Evolutionary conservation across 2,329 filamentous ascomycete species (phyloP), one percentile per base, ranked within the genome.

Genomic region (Xylariaceae sp.): DNA sequence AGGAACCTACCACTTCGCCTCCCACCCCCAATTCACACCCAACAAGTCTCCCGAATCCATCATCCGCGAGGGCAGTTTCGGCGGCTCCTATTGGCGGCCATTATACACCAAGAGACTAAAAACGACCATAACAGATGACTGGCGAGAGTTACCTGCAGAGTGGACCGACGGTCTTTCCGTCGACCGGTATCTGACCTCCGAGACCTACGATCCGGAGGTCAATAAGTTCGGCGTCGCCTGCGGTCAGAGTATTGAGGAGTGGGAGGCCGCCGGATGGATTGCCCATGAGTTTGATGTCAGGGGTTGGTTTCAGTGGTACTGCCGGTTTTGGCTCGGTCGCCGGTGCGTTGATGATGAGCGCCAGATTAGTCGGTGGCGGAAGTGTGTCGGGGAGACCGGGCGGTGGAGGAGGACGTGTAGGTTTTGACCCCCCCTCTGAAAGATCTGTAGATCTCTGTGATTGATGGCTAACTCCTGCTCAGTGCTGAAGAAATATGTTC

Each of bases 251-350:
- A 77, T 78, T 36, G 74, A 78, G 53, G 68, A 75, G 50, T 79
- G 76, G 76, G 76, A 79, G 54, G 71, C 70, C 0, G 66, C 66
- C 4, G 76, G 76, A 0, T 80, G 75, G 76, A 78, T 79, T 38
- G 64, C 66, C n/a, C 75, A 77, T 50, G 64, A 66, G 20, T 69
- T 70, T 42, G 76, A 79, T 56, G 70, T 76, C 2, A 58, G 76
- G 37, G 76, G 75, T 5, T 80, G 74, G 75, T 77, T 78, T 52
- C 75, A 79, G 55, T 79, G 75, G 75, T 79, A 77, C 55, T 71
- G 68, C 39, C 67, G 74, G 0, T 78, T 77, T 57, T 78, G 71
- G 59, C 64, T 64, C 19, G 75, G 75, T 0, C 55, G 75, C 32
- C 59, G 76, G 21, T 76, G 75, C 50, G 71, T 66, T 0, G 74